Base-by-base conservation (phyloP, 2,329 filamentous ascomycete species). In the Pyrenochaeta sp. region DNA sequence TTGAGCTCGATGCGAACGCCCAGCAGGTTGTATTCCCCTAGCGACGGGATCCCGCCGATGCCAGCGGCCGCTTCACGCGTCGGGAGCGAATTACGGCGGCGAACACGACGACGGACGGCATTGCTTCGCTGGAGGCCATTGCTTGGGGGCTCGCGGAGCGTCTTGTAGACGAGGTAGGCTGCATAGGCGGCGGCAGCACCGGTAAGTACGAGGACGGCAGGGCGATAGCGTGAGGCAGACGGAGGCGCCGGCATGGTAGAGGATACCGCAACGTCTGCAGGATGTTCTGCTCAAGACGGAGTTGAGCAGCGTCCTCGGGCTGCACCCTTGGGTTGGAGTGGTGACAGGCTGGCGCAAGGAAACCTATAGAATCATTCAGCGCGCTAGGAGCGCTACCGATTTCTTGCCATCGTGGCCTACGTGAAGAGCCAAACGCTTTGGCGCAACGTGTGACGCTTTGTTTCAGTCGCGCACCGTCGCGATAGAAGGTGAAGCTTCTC, bases 51-150 rank as follows among this genome's bases (percentile, higher is more conserved):
- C 19, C 63, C 48, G 14, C 51, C 31, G 39, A 18, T 51, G 55
- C 18, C 39, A 28, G 48, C 37, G 38, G 52, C 30, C 23, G 41
- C 4, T n/a, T 37, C 24, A 30, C 51, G 58, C 15, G 56, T 53
- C 6, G 52, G 41, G 21, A 48, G 49, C 3, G 51, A 51, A 13
- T 47, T 46, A 23, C 52, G 41, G 71, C 72, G 48, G 35, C 53
- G 56, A 5, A 23, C 43, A 23, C 58, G 58, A 32, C 81, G 80
- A 49, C 85, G 83, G 24, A 89, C 65, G 8, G 87, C 86, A 68
- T 88, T 89, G 63, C 85, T 86, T 50, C 87, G 77, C 55, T 82
- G 86, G 20, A 89, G 72, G 10, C 60, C 51, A 29, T 54, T 47
- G 18, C 40, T 60, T 45, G 58, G 60, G 48, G 55, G 58, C 17